Conservation (phyloP, 768 basidiomycete species). For the Podaxis sp. region DNA sequence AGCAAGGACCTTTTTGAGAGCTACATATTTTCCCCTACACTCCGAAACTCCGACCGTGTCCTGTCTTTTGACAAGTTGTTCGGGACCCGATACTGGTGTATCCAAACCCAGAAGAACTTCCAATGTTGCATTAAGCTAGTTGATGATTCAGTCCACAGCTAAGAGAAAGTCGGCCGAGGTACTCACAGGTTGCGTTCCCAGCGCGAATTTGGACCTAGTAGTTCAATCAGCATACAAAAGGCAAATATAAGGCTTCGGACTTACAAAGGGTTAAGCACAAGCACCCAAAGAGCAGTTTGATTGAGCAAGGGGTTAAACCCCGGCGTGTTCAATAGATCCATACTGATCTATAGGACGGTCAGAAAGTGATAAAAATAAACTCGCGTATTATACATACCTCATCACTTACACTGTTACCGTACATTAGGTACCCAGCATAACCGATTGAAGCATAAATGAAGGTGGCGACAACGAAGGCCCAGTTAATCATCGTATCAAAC, state of each 20-base stretch:
- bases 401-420: conserved; percentile 72
- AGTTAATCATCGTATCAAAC: conserved; percentile 80
- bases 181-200: conserved; percentile 76
- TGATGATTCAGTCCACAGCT: not conserved
- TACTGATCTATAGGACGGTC: conserved; percentile 59
- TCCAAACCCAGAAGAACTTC: conserved; percentile 76
- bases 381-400: conserved; percentile 48
- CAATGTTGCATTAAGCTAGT: conserved; percentile 74
- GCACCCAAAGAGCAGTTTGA: conserved; percentile 75
- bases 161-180: not conserved
- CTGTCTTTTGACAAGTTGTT: conserved; percentile 34
- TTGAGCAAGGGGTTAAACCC: conserved; percentile 75
- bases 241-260: conserved; percentile 21
- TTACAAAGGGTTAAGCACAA: conserved; percentile 74
- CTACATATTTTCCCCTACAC: conserved; percentile 18
- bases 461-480: conserved; percentile 78
- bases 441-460: conserved; percentile 65
- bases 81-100: conserved; percentile 27
- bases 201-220: conserved; percentile 78
- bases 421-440: conserved; percentile 88
- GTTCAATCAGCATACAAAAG: conserved; percentile 5
- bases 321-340: conserved; percentile 67
- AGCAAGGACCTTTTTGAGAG: conserved; percentile 36
- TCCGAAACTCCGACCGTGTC: conserved; percentile 24
- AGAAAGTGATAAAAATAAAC: not conserved